phyloP scores from a whole-genome alignment of 441 rosid genomes.

The Brassica balearica region DNA sequence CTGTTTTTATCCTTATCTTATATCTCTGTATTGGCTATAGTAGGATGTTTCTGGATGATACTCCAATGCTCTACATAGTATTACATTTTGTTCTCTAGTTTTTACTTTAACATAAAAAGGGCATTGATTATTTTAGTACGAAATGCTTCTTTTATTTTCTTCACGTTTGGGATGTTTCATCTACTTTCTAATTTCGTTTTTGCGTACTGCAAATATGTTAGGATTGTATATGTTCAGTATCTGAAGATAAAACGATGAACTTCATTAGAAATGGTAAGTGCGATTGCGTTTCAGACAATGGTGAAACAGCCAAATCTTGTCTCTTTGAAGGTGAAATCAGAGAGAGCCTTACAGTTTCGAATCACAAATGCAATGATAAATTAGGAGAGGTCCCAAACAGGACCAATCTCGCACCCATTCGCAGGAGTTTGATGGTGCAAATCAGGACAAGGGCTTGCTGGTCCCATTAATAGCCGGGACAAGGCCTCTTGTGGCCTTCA shows the following conservation, averaged over 20 bases:
- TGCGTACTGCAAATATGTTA: no score
- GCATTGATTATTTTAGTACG: constrained; percentile 23
- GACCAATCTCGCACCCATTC: constrained; percentile 11
- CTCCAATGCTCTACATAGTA: constrained; percentile 19
- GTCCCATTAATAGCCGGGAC: constrained; percentile 64
- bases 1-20: neutral
- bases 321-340: constrained; percentile 7
- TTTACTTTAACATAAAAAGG: constrained; percentile 21
- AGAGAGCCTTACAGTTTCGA: constrained; percentile 14
- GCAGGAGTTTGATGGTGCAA: constrained; percentile 15
- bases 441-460: constrained; percentile 59
- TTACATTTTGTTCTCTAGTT: constrained; percentile 36
- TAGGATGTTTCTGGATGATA: neutral
- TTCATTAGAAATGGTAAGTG: neutral
- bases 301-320: constrained; percentile 26
- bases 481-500: constrained; percentile 61
- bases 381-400: constrained; percentile 12
- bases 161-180: neutral
- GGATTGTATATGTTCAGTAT: neutral
- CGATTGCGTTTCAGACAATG: neutral
- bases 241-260: neutral
- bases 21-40: constrained; percentile 18
- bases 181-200: no score
- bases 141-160: constrained; percentile 9
- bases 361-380: constrained; percentile 26